Percentiles rank a stretch among this genome's conserved stretches.
These are phyloP conservation scores for Yamadazyma dendronema DNA, from an alignment of 1,139 yeast genomes.

Conservation along the genomic window DNA sequence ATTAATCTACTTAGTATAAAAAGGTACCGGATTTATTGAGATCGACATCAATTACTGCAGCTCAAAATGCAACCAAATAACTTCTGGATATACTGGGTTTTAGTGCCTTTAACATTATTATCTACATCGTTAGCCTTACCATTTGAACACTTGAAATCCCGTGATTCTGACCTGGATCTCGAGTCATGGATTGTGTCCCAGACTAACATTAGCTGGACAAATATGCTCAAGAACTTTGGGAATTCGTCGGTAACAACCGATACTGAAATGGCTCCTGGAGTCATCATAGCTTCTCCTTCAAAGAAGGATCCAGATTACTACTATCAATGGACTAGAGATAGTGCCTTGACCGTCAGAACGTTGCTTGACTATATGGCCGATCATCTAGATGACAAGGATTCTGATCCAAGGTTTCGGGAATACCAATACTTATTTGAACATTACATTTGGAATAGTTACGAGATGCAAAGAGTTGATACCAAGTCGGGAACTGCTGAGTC, in stretches of 20 bases:
- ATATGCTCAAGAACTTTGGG: constrained; percentile 64
- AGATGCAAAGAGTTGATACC: constrained; percentile 65
- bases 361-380: constrained; percentile 48
- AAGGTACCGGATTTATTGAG: constrained; percentile 1
- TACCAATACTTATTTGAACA: constrained; percentile 42
- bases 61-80: background rate
- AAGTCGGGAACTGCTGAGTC: constrained; percentile 61
- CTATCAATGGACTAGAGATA: constrained; percentile 89
- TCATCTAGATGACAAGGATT: background rate
- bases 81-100: background rate
- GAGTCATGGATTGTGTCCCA: constrained; percentile 59
- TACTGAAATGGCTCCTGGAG: constrained; percentile 54
- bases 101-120: background rate
- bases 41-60: background rate
- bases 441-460: constrained; percentile 57
- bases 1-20: background rate
- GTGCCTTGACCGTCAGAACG: constrained; percentile 76
- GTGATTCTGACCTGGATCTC: constrained; percentile 29
- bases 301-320: constrained; percentile 67
- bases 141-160: constrained; percentile 8
- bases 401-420: constrained; percentile 5
- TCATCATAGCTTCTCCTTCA: constrained; percentile 84
- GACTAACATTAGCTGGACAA: constrained; percentile 46
- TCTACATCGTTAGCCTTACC: background rate
- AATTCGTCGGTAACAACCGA: constrained; percentile 13